These are phyloP conservation scores for Aspergillus fischeri DNA, from an alignment of 2,329 filamentous ascomycete species.

Conservation along the genomic window DNA sequence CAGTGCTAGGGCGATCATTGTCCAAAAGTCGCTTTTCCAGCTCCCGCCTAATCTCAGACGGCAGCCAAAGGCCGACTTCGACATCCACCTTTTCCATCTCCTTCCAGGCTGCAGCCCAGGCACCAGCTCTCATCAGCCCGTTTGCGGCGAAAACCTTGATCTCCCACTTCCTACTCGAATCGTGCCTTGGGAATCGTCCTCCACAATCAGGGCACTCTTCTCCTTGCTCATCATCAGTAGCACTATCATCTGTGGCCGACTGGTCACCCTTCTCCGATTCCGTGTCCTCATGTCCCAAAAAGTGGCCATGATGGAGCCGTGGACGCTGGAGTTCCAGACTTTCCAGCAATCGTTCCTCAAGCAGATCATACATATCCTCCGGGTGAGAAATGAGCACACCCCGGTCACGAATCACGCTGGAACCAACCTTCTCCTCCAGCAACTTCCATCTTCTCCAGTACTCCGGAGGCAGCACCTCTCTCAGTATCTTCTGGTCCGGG, in stretches of 20 bases:
- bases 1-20: slow-evolving; percentile 32
- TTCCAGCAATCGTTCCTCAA: slow-evolving; percentile 60
- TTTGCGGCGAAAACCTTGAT: slow-evolving; percentile 93
- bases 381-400: slow-evolving; percentile 62
- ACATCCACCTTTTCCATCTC: slow-evolving; percentile 99
- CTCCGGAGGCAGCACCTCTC: slow-evolving; percentile 46
- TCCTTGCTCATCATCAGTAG: slow-evolving; percentile 34
- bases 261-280: slow-evolving; percentile 22
- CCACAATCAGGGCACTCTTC: slow-evolving; percentile 50
- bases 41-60: slow-evolving; percentile 48
- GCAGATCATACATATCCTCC: slow-evolving; percentile 57
- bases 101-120: slow-evolving; percentile 90
- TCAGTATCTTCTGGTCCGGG: slow-evolving; percentile 42
- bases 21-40: slow-evolving; percentile 45
- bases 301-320: slow-evolving; percentile 57
- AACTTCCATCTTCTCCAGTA: slow-evolving; percentile 48
- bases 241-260: slow-evolving; percentile 29
- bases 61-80: slow-evolving; percentile 72
- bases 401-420: slow-evolving; percentile 53
- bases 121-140: slow-evolving; percentile 84
- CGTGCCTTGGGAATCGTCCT: slow-evolving; percentile 44
- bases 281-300: slow-evolving; percentile 38
- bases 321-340: slow-evolving; percentile 54
- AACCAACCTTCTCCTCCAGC: slow-evolving; percentile 50
- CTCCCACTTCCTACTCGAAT: slow-evolving; percentile 51